These are phyloP conservation scores for Papiliotrema laurentii DNA, from an alignment of 1,284 basidiomycete species.

Conservation along the genomic window DNA sequence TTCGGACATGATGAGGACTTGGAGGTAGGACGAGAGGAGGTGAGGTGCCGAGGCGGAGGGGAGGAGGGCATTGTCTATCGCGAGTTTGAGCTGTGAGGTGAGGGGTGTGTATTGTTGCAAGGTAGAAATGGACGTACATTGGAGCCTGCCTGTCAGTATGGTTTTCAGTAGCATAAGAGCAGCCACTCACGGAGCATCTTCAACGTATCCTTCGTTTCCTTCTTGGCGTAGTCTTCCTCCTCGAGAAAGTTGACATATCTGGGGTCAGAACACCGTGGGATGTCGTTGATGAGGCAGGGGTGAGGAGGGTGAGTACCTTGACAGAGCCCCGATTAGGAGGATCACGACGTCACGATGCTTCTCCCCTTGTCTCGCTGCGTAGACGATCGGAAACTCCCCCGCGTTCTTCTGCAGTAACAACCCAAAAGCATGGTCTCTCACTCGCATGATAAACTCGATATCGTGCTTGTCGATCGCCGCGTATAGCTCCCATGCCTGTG, in stretches of 20 bases:
- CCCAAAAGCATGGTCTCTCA: constrained; percentile 45
- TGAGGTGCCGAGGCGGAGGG: constrained; percentile 29
- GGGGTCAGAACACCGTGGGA: not conserved
- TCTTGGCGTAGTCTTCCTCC: constrained; percentile 43
- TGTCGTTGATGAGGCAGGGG: constrained; percentile 4
- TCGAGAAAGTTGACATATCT: constrained; percentile 48
- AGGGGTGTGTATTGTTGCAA: not conserved
- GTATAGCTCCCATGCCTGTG: constrained; percentile 48
- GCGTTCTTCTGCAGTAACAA: constrained; percentile 46
- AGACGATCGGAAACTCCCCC: constrained; percentile 47
- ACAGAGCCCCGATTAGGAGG: constrained; percentile 44
- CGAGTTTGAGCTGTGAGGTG: constrained; percentile 42
- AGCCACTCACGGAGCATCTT: constrained; percentile 34
- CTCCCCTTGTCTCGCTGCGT: constrained; percentile 42
- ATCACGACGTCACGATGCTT: constrained; percentile 44
- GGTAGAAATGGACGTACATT: constrained; percentile 28
- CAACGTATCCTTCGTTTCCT: constrained; percentile 39
- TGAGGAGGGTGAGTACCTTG: too few species aligned
- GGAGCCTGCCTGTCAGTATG: constrained; percentile 16
- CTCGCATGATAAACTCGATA: constrained; percentile 46
- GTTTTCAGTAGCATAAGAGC: not conserved
- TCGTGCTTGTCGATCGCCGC: constrained; percentile 47
- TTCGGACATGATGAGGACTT: constrained; percentile 50
- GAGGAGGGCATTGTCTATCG: constrained; percentile 46
- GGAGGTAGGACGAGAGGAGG: constrained; percentile 46